These are phyloP conservation scores for Geoglossum glabrum DNA, from an alignment of 495 filamentous ascomycete species.

Conservation along the genomic window DNA sequence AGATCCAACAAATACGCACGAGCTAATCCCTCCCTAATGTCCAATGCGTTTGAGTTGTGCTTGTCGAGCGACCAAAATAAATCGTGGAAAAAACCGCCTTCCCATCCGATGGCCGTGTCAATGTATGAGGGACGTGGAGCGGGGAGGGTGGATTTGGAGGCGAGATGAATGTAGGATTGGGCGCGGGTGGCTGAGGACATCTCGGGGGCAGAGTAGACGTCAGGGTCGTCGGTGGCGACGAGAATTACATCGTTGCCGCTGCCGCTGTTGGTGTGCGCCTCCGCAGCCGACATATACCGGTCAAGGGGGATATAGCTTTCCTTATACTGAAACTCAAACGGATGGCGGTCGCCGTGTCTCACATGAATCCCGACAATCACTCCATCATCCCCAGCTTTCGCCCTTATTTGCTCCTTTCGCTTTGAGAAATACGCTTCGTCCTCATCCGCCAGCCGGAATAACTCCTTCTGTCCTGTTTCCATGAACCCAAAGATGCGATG, in stretches of 20 bases:
- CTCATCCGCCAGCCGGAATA: constrained; percentile 38
- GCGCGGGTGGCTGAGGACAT: constrained; percentile 29
- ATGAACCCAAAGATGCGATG: constrained; percentile 37
- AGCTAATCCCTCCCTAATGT: constrained; percentile 42
- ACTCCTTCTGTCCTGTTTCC: constrained; percentile 38
- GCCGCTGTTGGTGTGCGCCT: neutral
- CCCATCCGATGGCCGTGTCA: constrained; percentile 50
- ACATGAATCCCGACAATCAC: constrained; percentile 45
- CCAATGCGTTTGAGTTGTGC: constrained; percentile 5
- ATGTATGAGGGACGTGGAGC: constrained; percentile 33
- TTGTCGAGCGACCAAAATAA: constrained; percentile 49
- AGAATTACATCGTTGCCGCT: constrained; percentile 18
- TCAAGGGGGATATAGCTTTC: constrained; percentile 49
- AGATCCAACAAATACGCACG: constrained; percentile 54
- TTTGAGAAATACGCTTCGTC: constrained; percentile 34
- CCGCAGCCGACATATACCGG: constrained; percentile 29
- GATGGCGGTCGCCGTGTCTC: constrained; percentile 51
- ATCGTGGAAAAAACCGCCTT: constrained; percentile 49
- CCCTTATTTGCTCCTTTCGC: constrained; percentile 27
- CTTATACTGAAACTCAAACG: constrained; percentile 41
- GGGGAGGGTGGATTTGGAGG: constrained; percentile 25
- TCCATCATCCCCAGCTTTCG: constrained; percentile 13
- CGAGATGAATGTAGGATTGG: constrained; percentile 45
- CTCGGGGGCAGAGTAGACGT: constrained; percentile 37
- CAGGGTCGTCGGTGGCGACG: constrained; percentile 52